phyloP scores from a whole-genome alignment of 208 protist genomes.

The Trypanosoma platydactyli region DNA sequence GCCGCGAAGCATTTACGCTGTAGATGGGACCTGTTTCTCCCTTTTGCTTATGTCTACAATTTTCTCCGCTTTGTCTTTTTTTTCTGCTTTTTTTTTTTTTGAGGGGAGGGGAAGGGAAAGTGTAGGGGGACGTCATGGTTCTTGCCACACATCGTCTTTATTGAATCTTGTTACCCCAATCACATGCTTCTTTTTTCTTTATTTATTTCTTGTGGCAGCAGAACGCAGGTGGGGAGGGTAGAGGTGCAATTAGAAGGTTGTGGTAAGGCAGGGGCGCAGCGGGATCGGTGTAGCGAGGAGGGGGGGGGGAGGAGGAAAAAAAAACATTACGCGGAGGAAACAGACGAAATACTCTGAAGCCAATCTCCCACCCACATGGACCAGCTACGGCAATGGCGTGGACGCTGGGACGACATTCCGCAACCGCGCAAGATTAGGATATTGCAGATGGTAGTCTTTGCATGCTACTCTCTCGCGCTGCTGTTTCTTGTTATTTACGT shows the following conservation, averaged over 20 bases:
- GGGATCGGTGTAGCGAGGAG: neutral
- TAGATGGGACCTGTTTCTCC: too few relatives aligned
- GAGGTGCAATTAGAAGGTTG: too few relatives aligned
- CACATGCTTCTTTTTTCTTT: constrained; percentile 10
- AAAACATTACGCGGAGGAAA: neutral
- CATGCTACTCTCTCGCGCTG: constrained; percentile 62
- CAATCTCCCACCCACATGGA: constrained; percentile 59
- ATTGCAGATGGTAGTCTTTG: constrained; percentile 47
- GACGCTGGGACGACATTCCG: constrained; percentile 46
- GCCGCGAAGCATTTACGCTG: too few relatives aligned
- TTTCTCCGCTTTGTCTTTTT: constrained; percentile 9
- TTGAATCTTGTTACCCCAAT: neutral
- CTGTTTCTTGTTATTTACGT: constrained; percentile 74
- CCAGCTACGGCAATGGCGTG: constrained; percentile 35
- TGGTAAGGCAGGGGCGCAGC: too few relatives aligned
- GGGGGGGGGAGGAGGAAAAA: neutral
- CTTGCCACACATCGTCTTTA: neutral
- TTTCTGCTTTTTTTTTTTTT: too few relatives aligned
- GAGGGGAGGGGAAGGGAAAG: too few relatives aligned
- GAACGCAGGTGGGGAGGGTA: too few relatives aligned
- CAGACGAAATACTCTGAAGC: too few relatives aligned
- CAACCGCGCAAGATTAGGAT: constrained; percentile 75
- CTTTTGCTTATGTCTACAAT: constrained; percentile 8
- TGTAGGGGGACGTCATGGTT: too few relatives aligned
- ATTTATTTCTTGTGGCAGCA: neutral